Evolutionary conservation across 345 rosid species (phyloP).

Genomic region (Melastoma malabathricum): DNA sequence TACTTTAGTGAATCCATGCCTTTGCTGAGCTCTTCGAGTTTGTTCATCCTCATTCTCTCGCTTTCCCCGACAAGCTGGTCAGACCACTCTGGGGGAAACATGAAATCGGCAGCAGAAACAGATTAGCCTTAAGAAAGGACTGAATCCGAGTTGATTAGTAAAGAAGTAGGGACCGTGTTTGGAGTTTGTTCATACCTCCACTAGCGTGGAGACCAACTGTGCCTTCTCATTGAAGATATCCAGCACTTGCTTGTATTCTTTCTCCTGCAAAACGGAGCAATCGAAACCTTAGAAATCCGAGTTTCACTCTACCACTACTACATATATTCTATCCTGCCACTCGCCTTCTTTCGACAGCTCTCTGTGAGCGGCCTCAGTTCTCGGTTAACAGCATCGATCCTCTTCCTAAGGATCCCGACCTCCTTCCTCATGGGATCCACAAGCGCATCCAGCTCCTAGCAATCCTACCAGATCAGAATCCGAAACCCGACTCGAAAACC

Average conservation of each 20-base stretch:
- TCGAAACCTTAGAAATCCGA: neutral
- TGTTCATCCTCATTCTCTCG: conserved; percentile 66
- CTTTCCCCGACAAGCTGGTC: conserved; percentile 69
- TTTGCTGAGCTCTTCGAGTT: conserved; percentile 83
- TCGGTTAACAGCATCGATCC: conserved; percentile 29
- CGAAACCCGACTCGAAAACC: neutral
- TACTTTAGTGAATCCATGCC: conserved; percentile 28
- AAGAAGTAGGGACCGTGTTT: neutral
- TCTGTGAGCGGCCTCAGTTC: conserved; percentile 49
- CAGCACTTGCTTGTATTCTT: conserved; percentile 74
- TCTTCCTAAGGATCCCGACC: conserved; percentile 35
- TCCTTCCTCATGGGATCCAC: conserved; percentile 68
- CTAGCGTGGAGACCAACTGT: conserved; percentile 50
- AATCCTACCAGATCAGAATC: too few species aligned
- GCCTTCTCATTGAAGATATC: conserved; percentile 79
- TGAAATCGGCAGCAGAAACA: neutral
- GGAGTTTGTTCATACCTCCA: conserved; percentile 44
- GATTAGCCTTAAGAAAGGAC: neutral
- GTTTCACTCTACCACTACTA: neutral
- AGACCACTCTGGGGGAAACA: neutral
- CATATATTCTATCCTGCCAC: neutral
- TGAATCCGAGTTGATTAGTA: neutral
- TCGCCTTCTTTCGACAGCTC: conserved; percentile 55
- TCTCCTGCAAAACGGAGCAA: conserved; percentile 39
- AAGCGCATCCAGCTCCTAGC: conserved; percentile 54